Percentiles rank a stretch among this genome's conserved stretches.
Evolutionary conservation across 2,329 filamentous ascomycete species (phyloP).

Genomic region (Coccinonectria pachysandricola): DNA sequence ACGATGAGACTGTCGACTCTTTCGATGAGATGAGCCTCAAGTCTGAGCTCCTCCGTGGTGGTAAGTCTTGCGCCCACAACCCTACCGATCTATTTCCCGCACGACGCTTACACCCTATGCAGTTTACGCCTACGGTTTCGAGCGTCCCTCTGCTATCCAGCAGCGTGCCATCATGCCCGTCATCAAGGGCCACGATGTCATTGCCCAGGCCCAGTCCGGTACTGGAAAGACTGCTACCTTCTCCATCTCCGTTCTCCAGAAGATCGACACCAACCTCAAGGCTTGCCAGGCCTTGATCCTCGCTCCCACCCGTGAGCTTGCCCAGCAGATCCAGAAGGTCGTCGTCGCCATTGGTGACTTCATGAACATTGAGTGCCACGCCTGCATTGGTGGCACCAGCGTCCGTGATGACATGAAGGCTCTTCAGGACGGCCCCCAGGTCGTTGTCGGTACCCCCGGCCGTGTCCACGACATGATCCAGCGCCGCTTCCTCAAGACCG

Average conservation of each 20-base stretch:
- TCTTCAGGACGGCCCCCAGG: constrained; percentile 88
- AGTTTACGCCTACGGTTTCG: constrained; percentile 99
- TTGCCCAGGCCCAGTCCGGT: constrained; percentile 98
- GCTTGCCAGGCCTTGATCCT: constrained; percentile 97
- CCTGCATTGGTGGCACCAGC: constrained; percentile 97
- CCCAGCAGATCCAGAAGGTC: constrained; percentile 99
- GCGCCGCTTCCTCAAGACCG: constrained; percentile 92
- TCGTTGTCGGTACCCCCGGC: constrained; percentile 94
- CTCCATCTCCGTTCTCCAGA: constrained; percentile 98
- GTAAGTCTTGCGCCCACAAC: constrained; percentile 26
- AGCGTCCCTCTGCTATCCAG: constrained; percentile 98
- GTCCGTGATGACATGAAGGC: constrained; percentile 98
- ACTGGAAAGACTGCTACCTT: constrained; percentile 99
- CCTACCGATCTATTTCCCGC: constrained; percentile 10
- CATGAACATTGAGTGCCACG: constrained; percentile 98
- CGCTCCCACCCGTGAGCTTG: constrained; percentile 94
- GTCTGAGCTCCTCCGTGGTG: constrained; percentile 94
- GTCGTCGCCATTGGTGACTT: constrained; percentile 98
- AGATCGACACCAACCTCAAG: constrained; percentile 92
- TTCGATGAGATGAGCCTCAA: constrained; percentile 98
- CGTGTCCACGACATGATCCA: constrained; percentile 99
- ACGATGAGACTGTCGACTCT: constrained; percentile 98
- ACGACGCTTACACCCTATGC: constrained; percentile 15
- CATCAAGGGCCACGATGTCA: constrained; percentile 99
- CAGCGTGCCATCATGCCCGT: constrained; percentile 99